Conservation (phyloP, 345 rosid species). For the Durio zibethinus region DNA sequence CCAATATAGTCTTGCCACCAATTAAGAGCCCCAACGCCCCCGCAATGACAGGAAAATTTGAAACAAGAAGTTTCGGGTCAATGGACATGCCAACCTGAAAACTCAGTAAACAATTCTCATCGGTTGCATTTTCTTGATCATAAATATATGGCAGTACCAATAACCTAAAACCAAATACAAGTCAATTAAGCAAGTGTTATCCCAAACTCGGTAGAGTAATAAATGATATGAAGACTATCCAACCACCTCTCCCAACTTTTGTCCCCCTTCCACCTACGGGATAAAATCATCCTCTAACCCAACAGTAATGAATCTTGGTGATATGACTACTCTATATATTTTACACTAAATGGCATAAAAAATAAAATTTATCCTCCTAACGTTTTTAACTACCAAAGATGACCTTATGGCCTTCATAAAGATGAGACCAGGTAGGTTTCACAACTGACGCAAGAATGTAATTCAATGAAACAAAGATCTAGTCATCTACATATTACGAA, state of each 20-base stretch:
- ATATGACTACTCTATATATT: not conserved
- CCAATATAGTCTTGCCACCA: conserved; percentile 79
- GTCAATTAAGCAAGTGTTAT: conserved; percentile 2
- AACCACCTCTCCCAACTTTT: not conserved
- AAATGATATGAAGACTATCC: not conserved
- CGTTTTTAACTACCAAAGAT: not conserved
- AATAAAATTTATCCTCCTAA: not conserved
- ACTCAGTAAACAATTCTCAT: conserved; percentile 22
- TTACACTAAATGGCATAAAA: not conserved
- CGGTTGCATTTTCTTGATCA: conserved; percentile 27
- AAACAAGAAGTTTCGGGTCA: conserved; percentile 90
- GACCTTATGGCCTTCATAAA: not conserved
- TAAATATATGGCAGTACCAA: conserved; percentile 12
- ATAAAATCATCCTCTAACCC: not conserved
- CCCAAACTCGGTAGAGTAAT: not conserved
- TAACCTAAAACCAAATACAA: conserved; percentile 14
- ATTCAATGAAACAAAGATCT: not conserved
- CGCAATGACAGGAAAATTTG: conserved; percentile 74
- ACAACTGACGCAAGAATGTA: not conserved
- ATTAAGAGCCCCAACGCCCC: conserved; percentile 82
- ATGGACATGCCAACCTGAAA: conserved; percentile 99
- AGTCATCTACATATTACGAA: not conserved
- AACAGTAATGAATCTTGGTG: not conserved
- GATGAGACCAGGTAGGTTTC: not conserved
- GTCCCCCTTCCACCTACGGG: not conserved